Evolutionary conservation across 176 grass and related monocot genomes (phyloP).

Genomic region (Phyllostachys edulis): DNA sequence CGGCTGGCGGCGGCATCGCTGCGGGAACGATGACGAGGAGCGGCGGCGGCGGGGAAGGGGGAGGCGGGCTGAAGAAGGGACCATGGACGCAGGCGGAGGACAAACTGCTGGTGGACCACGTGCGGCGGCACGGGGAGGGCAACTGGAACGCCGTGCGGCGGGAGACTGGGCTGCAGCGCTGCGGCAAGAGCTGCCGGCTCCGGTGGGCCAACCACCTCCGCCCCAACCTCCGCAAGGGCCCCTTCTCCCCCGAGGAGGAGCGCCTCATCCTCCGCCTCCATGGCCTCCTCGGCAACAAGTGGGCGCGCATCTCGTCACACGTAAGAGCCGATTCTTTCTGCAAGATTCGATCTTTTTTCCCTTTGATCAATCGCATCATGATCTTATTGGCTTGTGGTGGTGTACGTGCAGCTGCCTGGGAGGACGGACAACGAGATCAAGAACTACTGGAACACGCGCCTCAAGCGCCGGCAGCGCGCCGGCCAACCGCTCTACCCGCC

Average conservation of each 20-base stretch:
- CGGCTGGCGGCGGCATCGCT: not conserved
- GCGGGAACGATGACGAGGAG: slow-evolving; percentile 26
- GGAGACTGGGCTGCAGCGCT: slow-evolving; percentile 65
- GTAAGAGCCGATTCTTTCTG: slow-evolving; percentile 28
- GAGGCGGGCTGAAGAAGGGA: slow-evolving; percentile 62
- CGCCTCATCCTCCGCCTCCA: slow-evolving; percentile 78
- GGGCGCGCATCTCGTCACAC: slow-evolving; percentile 68
- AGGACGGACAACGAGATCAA: slow-evolving; percentile 97
- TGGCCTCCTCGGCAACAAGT: slow-evolving; percentile 73
- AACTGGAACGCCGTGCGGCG: slow-evolving; percentile 87
- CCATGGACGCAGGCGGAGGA: slow-evolving; percentile 92
- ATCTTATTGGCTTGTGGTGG: not conserved
- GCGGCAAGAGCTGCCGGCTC: slow-evolving; percentile 76
- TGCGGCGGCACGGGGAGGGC: slow-evolving; percentile 72
- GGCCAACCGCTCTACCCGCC: slow-evolving; percentile 59
- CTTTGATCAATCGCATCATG: not conserved
- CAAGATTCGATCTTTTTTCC: not conserved
- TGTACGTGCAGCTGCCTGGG: slow-evolving; percentile 57
- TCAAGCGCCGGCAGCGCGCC: slow-evolving; percentile 73
- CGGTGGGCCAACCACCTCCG: slow-evolving; percentile 81
- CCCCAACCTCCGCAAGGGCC: slow-evolving; percentile 88
- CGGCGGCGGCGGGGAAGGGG: not conserved
- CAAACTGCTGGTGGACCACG: slow-evolving; percentile 66
- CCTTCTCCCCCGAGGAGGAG: slow-evolving; percentile 81
- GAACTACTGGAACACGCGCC: slow-evolving; percentile 97